phyloP scores from a whole-genome alignment of 1,284 basidiomycete genomes.

The Cutaneotrichosporon mucoides region DNA sequence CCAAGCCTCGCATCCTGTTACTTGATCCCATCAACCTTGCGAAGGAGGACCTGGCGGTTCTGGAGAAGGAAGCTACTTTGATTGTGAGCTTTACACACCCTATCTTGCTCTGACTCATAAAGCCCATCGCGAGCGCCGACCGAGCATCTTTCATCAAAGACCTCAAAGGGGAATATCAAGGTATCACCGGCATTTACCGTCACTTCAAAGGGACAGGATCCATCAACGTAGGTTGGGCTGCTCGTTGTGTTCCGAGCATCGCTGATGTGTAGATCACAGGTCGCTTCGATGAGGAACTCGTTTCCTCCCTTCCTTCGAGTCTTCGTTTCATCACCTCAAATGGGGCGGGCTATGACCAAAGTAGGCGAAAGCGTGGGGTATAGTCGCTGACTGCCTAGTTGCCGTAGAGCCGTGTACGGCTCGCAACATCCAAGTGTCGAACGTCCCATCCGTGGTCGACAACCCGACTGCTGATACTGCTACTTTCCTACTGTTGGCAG shows the following conservation, averaged over 20 bases:
- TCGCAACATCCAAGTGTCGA: constrained; percentile 69
- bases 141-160: constrained; percentile 24
- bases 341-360: constrained; percentile 35
- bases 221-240: constrained; percentile 18
- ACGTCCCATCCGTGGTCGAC: constrained; percentile 80
- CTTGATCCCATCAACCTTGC: constrained; percentile 30
- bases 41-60: constrained; percentile 13
- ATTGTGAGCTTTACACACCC: constrained; percentile 13
- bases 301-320: constrained; percentile 13
- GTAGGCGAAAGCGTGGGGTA: constrained; percentile 14
- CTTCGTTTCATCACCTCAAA: constrained; percentile 26
- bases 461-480: constrained; percentile 83
- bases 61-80: constrained; percentile 16
- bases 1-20: constrained; percentile 21
- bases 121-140: constrained; percentile 21
- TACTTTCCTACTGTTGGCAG: constrained; percentile 72
- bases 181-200: constrained; percentile 25
- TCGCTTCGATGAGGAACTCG: constrained; percentile 25
- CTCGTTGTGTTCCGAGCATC: too few species aligned
- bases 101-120: background rate
- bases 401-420: constrained; percentile 67
- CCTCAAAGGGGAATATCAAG: constrained; percentile 17
- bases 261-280: constrained; percentile 23
- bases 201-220: constrained; percentile 32
- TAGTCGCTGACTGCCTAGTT: constrained; percentile 8